A percentile compares a stretch with the other conserved stretches of the same genome.
These are phyloP conservation scores for Vigna radiata DNA, from an alignment of 306 rosid species.

Conservation along the genomic window DNA sequence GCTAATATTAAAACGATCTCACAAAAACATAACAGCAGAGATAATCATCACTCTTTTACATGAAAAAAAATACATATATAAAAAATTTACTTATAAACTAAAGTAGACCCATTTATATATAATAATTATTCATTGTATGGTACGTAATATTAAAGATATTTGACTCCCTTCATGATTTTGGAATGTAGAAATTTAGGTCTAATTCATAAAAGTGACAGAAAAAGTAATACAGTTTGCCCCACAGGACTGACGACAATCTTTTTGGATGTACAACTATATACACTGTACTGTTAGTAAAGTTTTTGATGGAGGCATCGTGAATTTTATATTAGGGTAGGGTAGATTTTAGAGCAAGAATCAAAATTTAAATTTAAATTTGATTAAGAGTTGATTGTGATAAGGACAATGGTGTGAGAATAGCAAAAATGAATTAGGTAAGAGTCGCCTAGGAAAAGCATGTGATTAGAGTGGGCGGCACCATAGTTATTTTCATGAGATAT, in stretches of 20 bases:
- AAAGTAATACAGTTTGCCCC: too few relatives aligned
- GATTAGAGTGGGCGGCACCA: conserved; percentile 15
- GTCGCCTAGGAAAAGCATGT: not conserved
- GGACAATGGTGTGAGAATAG: not conserved
- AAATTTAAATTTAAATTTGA: not conserved
- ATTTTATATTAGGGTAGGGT: not conserved
- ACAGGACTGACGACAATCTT: not conserved
- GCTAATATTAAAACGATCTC: too few relatives aligned
- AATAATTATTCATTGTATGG: too few relatives aligned
- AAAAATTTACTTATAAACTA: too few relatives aligned
- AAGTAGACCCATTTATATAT: too few relatives aligned
- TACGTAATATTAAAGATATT: too few relatives aligned
- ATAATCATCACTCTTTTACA: too few relatives aligned
- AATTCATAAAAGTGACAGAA: too few relatives aligned
- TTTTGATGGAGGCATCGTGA: not conserved
- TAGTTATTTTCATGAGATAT: not conserved
- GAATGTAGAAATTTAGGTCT: too few relatives aligned
- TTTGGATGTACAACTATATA: not conserved
- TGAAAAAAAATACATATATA: too few relatives aligned
- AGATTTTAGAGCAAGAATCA: not conserved
- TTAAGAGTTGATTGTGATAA: not conserved
- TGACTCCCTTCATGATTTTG: not conserved
- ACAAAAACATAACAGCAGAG: too few relatives aligned
- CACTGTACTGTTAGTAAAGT: not conserved
- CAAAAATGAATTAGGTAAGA: not conserved